A percentile compares a stretch with the other conserved stretches of the same genome.
Conservation (phyloP, 2,329 filamentous ascomycete species). For the Scleromitrula shiraiana region DNA sequence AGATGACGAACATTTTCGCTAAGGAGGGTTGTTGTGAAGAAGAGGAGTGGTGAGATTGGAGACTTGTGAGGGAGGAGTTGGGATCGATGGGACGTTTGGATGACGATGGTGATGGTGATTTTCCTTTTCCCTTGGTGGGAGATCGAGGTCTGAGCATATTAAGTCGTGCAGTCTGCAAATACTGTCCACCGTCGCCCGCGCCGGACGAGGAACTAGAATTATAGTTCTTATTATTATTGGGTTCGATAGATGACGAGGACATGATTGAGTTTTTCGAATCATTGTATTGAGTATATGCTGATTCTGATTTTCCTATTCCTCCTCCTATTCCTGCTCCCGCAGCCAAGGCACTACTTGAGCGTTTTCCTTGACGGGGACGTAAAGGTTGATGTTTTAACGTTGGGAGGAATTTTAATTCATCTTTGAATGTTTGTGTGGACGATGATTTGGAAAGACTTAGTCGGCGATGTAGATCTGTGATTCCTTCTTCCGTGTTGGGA, state of each 20-base stretch:
- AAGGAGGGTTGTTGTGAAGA: constrained; percentile 26
- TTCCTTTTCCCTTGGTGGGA: neutral
- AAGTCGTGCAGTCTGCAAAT: constrained; percentile 22
- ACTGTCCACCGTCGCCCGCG: constrained; percentile 10
- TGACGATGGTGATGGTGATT: too few species aligned
- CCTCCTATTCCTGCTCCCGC: neutral
- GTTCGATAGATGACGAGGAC: neutral
- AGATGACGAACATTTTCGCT: constrained; percentile 58
- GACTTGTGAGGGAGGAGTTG: neutral
- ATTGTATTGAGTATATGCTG: constrained; percentile 1
- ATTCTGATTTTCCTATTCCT: neutral
- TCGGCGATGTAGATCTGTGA: constrained; percentile 6
- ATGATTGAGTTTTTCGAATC: neutral
- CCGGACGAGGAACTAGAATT: constrained; percentile 12
- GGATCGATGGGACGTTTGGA: neutral
- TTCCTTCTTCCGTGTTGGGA: constrained; percentile 5
- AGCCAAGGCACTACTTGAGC: constrained; percentile 8
- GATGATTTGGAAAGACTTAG: constrained; percentile 17
- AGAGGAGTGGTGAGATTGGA: neutral
- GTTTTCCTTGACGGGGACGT: constrained; percentile 21
- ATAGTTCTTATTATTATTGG: neutral
- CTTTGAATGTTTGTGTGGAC: constrained; percentile 12
- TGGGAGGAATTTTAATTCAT: constrained; percentile 31
- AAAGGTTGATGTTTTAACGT: constrained; percentile 35
- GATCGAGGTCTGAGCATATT: constrained; percentile 12